These are phyloP conservation scores for Tylopilus sp. DNA, from an alignment of 1,284 basidiomycete species.

Conservation along the genomic window DNA sequence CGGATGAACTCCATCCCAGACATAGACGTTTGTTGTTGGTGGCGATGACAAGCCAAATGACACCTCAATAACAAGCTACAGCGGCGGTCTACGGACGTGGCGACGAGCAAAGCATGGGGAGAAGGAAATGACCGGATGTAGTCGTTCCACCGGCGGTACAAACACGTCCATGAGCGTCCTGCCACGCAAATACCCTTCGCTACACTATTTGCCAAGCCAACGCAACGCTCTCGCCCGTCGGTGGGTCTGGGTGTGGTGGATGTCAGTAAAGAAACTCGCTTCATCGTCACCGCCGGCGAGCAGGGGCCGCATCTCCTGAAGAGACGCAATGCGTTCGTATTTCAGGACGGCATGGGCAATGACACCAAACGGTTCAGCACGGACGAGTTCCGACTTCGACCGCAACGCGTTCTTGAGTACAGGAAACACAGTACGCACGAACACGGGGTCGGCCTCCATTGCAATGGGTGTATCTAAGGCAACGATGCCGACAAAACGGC, in stretches of 20 bases:
- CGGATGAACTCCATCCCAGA: no score
- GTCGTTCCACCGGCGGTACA: slow-evolving; percentile 87
- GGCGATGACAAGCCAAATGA: no score
- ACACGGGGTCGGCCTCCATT: slow-evolving; percentile 57
- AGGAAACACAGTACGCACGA: slow-evolving; percentile 80
- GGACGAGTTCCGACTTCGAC: slow-evolving; percentile 90
- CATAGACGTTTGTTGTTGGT: no score
- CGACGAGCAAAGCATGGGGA: no score
- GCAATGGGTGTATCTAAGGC: slow-evolving; percentile 29
- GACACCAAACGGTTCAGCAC: slow-evolving; percentile 87
- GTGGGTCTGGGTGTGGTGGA: slow-evolving; percentile 95
- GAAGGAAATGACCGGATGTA: no score
- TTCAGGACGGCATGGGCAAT: slow-evolving; percentile 81
- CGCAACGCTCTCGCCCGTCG: slow-evolving; percentile 91
- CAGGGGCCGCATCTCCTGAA: slow-evolving; percentile 86
- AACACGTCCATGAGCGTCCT: slow-evolving; percentile 87
- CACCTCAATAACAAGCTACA: no score
- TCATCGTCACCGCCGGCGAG: slow-evolving; percentile 93
- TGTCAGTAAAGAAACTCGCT: slow-evolving; percentile 97
- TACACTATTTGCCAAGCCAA: slow-evolving; percentile 85
- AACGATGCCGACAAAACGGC: slow-evolving; percentile 79
- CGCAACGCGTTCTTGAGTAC: slow-evolving; percentile 87
- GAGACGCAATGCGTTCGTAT: slow-evolving; percentile 67
- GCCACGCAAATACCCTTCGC: slow-evolving; percentile 78
- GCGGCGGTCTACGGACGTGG: no score